Conservation (phyloP, 345 rosid genomes). For the Syzygium grande region DNA sequence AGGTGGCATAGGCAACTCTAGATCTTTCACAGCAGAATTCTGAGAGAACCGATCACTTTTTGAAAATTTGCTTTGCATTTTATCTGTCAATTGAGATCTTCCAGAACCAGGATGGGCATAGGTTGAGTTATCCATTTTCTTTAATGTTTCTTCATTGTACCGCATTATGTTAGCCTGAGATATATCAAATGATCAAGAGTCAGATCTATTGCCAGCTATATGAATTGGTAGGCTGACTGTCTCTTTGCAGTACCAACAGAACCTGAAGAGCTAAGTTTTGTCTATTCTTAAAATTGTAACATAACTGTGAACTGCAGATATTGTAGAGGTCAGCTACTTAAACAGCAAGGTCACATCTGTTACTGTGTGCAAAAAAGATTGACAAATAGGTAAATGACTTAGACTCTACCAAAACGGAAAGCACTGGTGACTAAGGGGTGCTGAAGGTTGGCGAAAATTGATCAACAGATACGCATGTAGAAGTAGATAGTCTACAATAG, state of each 20-base stretch:
- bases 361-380: not conserved
- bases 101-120: slow-evolving; percentile 32
- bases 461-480: not conserved
- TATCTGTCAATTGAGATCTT: slow-evolving; percentile 39
- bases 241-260: not conserved
- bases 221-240: not conserved
- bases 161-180: slow-evolving; percentile 72
- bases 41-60: slow-evolving; percentile 20
- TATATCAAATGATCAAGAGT: not conserved
- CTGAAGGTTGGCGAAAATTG: not conserved
- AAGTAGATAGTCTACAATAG: not conserved
- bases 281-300: not conserved
- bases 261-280: not conserved
- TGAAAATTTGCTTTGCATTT: slow-evolving; percentile 17
- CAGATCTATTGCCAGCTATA: not conserved
- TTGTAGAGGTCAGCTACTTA: not conserved
- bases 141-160: slow-evolving; percentile 59
- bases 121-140: slow-evolving; percentile 34
- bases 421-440: not conserved
- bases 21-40: slow-evolving; percentile 41
- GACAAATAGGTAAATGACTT: not conserved
- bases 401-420: not conserved
- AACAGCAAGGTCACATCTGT: not conserved
- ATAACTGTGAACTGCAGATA: not conserved
- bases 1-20: slow-evolving; percentile 95